A percentile compares a stretch with the other conserved stretches of the same genome.
Conservation (phyloP, 257 asterid genomes). For the Forsythia suspensa region DNA sequence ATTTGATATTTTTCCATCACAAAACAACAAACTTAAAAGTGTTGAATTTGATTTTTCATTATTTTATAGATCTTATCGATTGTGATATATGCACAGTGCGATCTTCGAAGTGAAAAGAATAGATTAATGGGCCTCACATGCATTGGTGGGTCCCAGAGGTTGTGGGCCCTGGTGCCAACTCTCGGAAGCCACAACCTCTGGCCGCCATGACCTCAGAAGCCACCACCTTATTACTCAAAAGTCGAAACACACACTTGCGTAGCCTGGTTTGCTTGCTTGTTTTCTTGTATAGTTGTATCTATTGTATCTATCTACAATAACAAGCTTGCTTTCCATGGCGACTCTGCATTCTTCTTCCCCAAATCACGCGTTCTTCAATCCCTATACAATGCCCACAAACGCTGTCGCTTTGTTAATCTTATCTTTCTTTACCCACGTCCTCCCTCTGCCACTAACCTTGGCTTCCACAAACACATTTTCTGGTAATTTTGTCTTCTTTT, state of each 20-base stretch:
- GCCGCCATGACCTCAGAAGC: constrained; percentile 39
- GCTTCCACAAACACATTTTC: background rate
- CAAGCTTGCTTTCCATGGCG: constrained; percentile 27
- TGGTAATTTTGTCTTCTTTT: background rate
- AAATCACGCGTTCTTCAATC: background rate
- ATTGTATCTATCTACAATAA: background rate
- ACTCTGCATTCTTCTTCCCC: constrained; percentile 3
- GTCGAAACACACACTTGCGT: constrained; percentile 16
- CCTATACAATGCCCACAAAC: background rate
- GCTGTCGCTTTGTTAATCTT: background rate
- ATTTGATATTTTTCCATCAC: too few relatives aligned
- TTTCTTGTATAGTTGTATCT: background rate
- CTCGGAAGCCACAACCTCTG: constrained; percentile 17
- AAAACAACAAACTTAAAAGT: too few relatives aligned
- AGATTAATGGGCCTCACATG: background rate
- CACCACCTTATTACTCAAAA: constrained; percentile 10
- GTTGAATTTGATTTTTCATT: too few relatives aligned
- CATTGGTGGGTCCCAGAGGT: background rate
- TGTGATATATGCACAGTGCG: background rate
- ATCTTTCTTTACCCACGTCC: background rate
- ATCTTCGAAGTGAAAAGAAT: background rate
- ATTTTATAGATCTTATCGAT: too few relatives aligned
- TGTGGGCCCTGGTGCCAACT: background rate
- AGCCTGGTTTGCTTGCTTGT: constrained; percentile 21
- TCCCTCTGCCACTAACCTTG: background rate